Percentiles rank a stretch among this genome's conserved stretches.
phyloP scores from a whole-genome alignment of 352 stramenopile genomes.

The Globisporangium camurandrum region DNA sequence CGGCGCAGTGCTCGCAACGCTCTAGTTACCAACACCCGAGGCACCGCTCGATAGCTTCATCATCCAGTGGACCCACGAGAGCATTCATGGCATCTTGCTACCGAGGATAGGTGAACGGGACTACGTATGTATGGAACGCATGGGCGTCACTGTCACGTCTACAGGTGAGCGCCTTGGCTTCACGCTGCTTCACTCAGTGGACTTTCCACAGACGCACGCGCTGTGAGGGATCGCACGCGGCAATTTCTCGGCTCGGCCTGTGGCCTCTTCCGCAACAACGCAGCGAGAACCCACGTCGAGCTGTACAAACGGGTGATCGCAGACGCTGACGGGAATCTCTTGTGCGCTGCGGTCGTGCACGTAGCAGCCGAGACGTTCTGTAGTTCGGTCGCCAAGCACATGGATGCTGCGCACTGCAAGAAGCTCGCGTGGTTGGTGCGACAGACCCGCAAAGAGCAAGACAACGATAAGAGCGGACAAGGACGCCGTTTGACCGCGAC shows the following conservation, averaged over 20 bases:
- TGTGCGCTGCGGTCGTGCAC: conserved; percentile 21
- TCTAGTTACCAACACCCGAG: conserved; percentile 16
- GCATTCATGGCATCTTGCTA: conserved; percentile 14
- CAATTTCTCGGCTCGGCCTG: conserved; percentile 35
- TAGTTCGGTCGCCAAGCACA: conserved; percentile 15
- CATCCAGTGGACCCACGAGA: conserved; percentile 29
- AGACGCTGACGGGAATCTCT: conserved; percentile 20
- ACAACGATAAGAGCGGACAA: too few relatives aligned
- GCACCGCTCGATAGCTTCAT: conserved; percentile 25
- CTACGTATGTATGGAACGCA: conserved; percentile 25
- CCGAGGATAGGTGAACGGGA: conserved; percentile 21
- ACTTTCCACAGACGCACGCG: conserved; percentile 10
- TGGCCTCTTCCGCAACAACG: conserved; percentile 29
- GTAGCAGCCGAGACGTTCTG: conserved; percentile 21
- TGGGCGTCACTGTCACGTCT: conserved; percentile 11
- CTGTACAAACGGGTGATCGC: conserved; percentile 32
- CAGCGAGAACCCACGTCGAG: conserved; percentile 17
- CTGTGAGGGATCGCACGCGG: conserved; percentile 15
- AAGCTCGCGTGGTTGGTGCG: conserved; percentile 12
- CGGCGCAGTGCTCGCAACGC: conserved; percentile 25
- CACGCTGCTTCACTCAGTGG: conserved; percentile 30
- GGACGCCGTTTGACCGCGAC: too few relatives aligned
- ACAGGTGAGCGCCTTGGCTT: conserved; percentile 27
- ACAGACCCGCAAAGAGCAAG: background rate
- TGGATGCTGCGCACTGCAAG: conserved; percentile 6